A percentile compares a stretch with the other conserved stretches of the same genome.
Evolutionary conservation across 345 rosid species (phyloP).

Genomic region (Linum trigynum): DNA sequence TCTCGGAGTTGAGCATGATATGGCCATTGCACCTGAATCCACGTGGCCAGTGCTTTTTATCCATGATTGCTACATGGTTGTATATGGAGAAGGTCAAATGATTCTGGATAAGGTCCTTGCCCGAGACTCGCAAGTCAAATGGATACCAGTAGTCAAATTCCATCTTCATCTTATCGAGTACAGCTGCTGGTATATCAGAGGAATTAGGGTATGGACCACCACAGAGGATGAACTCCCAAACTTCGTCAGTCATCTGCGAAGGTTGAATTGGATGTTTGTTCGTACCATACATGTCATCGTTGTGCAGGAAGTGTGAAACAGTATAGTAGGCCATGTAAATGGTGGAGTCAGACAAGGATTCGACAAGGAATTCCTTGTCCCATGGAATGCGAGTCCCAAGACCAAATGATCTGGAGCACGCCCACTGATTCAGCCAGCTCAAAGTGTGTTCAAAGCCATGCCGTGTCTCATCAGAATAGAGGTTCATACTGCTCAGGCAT

Average conservation of each 20-base stretch:
- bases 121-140: conserved; percentile 88
- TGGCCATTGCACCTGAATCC: conserved; percentile 94
- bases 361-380: conserved; percentile 84
- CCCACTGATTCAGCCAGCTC: conserved; percentile 97
- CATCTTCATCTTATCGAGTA: conserved; percentile 74
- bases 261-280: conserved; percentile 40
- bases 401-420: conserved; percentile 96
- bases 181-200: conserved; percentile 44
- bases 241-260: conserved; percentile 76
- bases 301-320: conserved; percentile 69
- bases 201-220: conserved; percentile 59
- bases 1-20: conserved; percentile 88
- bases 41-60: conserved; percentile 73
- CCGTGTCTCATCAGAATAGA: conserved; percentile 71
- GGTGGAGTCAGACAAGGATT: conserved; percentile 88
- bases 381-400: conserved; percentile 96
- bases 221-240: conserved; percentile 83
- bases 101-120: conserved; percentile 95
- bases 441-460: conserved; percentile 88
- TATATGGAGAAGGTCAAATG: conserved; percentile 80
- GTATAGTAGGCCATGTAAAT: conserved; percentile 93
- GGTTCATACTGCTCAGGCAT: conserved; percentile 69
- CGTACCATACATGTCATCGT: conserved; percentile 67
- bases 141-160: conserved; percentile 99
- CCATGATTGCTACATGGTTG: conserved; percentile 81